These are phyloP conservation scores for Cryptococcus sp. DNA, from an alignment of 1,284 basidiomycete species.

Conservation along the genomic window DNA sequence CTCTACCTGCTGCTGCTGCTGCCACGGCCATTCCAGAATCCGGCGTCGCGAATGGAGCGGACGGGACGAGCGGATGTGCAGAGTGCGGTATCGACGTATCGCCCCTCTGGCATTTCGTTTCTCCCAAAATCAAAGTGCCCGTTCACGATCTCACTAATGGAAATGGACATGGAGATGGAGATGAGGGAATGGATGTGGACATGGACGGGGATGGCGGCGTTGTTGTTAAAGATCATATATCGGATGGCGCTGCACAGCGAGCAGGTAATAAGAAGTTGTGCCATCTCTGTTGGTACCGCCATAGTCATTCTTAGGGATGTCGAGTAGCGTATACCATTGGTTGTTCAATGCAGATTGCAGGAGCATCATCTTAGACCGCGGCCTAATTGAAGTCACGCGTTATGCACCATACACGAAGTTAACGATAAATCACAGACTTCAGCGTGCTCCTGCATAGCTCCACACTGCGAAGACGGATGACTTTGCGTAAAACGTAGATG, in stretches of 20 bases:
- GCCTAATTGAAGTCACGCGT: no score
- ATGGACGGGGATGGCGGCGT: slow-evolving; percentile 18
- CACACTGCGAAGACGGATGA: no score
- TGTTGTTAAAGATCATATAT: not conserved
- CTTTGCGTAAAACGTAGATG: no score
- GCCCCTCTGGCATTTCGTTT: slow-evolving; percentile 42
- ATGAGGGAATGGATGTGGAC: slow-evolving; percentile 13
- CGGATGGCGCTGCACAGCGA: not conserved
- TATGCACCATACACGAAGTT: no score
- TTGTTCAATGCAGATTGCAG: no score
- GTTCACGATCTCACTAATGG: not conserved
- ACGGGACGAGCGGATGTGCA: slow-evolving; percentile 19
- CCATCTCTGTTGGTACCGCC: slow-evolving; percentile 31
- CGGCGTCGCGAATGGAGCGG: not conserved
- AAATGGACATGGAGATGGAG: slow-evolving; percentile 1
- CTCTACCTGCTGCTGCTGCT: no score
- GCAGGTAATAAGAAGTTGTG: slow-evolving; percentile 19
- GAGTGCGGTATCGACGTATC: slow-evolving; percentile 43
- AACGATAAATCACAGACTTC: not conserved
- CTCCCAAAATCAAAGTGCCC: not conserved
- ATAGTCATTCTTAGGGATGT: no score
- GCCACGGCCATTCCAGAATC: not conserved
- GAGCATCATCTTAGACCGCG: no score
- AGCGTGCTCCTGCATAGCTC: not conserved
- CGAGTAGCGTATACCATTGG: no score